Base-by-base conservation (phyloP, 441 rosid species). In the Erodium moschatum region DNA sequence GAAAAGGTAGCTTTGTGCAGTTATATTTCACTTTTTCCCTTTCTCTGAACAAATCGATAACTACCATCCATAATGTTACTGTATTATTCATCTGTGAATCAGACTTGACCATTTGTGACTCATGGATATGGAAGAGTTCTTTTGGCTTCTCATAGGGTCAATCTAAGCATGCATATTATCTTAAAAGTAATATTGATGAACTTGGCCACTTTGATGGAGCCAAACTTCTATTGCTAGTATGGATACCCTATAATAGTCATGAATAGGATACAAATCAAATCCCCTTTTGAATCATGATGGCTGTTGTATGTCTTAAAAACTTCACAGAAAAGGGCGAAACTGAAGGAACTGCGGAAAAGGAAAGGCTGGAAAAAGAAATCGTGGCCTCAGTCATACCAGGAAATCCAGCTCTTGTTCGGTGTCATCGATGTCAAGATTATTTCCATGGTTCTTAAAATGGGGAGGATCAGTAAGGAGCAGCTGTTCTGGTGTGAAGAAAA, bases 401-500 rank as follows among this genome's bases (percentile, higher is more conserved):
- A 90, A 61, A 78, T 88, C n/a, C 84, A 84, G 69, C 80, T 91
- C 68, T 80, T 88, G 77, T 87, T 91, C 69, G 81, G 90, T 68
- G 80, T 85, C 52, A 78, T 88, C 12, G 99, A 94, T 19, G 33
- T 82, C 46, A 91, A 91, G 75, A 74, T 94, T 31, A 42, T 87
- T 38, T 77, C 82, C 12, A 81, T 92, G 80, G 96, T 89, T 65
- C 79, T 94, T 7, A 84, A 89, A 77, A 88, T 88, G 96, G 74
- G 52, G 73, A 88, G 72, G 76, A 87, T 88, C 69, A 84, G 82
- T 15, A 88, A 88, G 76, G 97, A 90, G 74, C 90, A 94, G 67
- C 77, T 94, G 67, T 76, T 87, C 5, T 94, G 99, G 99, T 91
- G 99, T 16, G 97, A 91, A 82, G 97, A 89, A 65, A 94, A 91